Percentiles rank a stretch among this genome's conserved stretches.
These are phyloP conservation scores for Arthrocladium fulminans DNA, from an alignment of 2,329 filamentous ascomycete species.

Conservation along the genomic window DNA sequence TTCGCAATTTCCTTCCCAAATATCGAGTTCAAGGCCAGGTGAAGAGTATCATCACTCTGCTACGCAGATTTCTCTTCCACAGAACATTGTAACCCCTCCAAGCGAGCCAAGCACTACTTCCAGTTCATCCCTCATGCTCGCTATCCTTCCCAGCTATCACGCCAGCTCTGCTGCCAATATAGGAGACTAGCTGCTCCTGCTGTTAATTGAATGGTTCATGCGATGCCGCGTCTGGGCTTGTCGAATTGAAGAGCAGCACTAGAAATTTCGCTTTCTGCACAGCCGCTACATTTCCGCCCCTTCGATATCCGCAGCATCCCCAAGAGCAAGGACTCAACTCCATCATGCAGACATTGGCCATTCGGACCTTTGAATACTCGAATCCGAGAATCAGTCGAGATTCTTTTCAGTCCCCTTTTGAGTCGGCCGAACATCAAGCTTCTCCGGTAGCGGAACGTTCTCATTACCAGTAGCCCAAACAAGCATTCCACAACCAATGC, in stretches of 20 bases:
- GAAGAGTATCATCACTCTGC: slow-evolving; percentile 27
- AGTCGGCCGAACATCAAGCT: slow-evolving; percentile 27
- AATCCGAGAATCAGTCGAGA: slow-evolving; percentile 29
- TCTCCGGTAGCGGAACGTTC: slow-evolving; percentile 27
- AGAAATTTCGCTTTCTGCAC: slow-evolving; percentile 22
- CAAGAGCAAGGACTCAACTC: slow-evolving; percentile 24
- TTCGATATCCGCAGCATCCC: slow-evolving; percentile 25
- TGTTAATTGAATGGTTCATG: slow-evolving; percentile 30
- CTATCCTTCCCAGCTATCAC: slow-evolving; percentile 30
- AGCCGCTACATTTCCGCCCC: slow-evolving; percentile 19
- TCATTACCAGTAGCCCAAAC: slow-evolving; percentile 35
- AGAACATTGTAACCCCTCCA: slow-evolving; percentile 34
- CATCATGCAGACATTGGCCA: slow-evolving; percentile 14
- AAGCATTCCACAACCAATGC: slow-evolving; percentile 31
- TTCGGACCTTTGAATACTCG: slow-evolving; percentile 18
- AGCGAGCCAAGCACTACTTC: slow-evolving; percentile 35
- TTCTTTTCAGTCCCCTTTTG: slow-evolving; percentile 28
- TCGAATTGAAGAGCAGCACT: slow-evolving; percentile 16
- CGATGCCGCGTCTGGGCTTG: not conserved
- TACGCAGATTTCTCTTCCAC: slow-evolving; percentile 30
- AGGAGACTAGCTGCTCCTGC: slow-evolving; percentile 32
- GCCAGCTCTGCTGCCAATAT: slow-evolving; percentile 36
- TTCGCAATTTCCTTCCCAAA: slow-evolving; percentile 29
- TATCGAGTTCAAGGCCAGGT: slow-evolving; percentile 28
- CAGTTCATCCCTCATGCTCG: slow-evolving; percentile 29